A percentile compares a stretch with the other conserved stretches of the same genome.
Evolutionary conservation across 345 rosid genomes (phyloP).

Genomic region (Populus simonii): DNA sequence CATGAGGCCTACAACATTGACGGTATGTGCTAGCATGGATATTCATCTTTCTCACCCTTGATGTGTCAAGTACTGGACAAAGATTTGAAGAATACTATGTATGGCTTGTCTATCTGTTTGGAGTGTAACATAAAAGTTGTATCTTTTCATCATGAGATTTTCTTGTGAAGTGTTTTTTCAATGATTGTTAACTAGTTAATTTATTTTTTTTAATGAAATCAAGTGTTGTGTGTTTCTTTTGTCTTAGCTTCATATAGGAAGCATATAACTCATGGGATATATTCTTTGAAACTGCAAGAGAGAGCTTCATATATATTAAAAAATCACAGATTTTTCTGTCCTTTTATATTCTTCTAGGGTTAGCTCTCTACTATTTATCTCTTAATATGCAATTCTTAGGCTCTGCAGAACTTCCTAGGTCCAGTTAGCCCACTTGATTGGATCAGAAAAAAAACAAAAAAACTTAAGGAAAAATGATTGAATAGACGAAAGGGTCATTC

Average conservation of each 20-base stretch:
- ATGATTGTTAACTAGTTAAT: background rate
- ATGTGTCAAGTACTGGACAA: background rate
- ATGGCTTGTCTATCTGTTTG: background rate
- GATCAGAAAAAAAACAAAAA: background rate
- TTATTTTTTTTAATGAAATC: too few species aligned
- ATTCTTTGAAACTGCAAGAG: background rate
- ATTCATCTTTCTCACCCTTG: background rate
- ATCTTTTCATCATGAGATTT: background rate
- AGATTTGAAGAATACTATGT: constrained; percentile 11
- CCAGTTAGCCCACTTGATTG: background rate
- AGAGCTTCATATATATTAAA: background rate
- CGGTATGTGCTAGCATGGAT: background rate
- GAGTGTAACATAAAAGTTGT: background rate
- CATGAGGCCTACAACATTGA: background rate
- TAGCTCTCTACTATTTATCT: background rate
- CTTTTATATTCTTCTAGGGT: background rate
- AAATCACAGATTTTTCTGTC: too few species aligned
- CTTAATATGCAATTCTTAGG: background rate
- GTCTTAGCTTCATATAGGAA: too few species aligned
- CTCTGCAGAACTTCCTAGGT: background rate
- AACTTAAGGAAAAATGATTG: background rate
- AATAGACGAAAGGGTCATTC: background rate
- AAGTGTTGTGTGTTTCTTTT: too few species aligned
- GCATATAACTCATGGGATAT: background rate
- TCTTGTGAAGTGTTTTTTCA: background rate